Evolutionary conservation across 495 filamentous ascomycete genomes (phyloP).

Genomic region (Penicillium argentinense): DNA sequence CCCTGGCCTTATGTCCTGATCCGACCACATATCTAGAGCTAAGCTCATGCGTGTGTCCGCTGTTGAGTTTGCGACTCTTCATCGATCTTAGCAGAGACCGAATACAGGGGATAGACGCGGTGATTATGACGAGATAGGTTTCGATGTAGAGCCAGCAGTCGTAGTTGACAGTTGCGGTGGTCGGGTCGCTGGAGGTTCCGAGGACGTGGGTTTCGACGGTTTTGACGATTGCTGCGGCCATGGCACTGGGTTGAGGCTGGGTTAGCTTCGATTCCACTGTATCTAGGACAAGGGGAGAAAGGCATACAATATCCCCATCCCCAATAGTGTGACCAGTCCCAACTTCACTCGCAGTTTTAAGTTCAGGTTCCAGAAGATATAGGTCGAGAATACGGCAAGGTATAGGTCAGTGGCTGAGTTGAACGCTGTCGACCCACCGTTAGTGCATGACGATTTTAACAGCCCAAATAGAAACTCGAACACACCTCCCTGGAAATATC

Average conservation of each 20-base stretch:
- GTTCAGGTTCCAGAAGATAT: slow-evolving; percentile 46
- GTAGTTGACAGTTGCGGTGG: slow-evolving; percentile 24
- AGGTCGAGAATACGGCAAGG: slow-evolving; percentile 48
- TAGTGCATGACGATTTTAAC: not conserved
- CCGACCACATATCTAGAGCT: slow-evolving; percentile 9
- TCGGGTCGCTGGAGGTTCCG: slow-evolving; percentile 25
- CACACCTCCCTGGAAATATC: slow-evolving; percentile 42
- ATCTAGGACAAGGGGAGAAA: no score
- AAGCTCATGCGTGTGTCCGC: slow-evolving; percentile 16
- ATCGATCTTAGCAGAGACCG: slow-evolving; percentile 21
- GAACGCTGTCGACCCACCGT: slow-evolving; percentile 27
- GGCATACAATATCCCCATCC: slow-evolving; percentile 47
- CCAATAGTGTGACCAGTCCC: slow-evolving; percentile 42
- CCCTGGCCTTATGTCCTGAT: slow-evolving; percentile 3
- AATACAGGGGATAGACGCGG: slow-evolving; percentile 30
- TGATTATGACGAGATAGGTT: slow-evolving; percentile 33
- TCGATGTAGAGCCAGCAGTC: slow-evolving; percentile 34
- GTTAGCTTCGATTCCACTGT: not conserved
- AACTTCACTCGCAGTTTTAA: slow-evolving; percentile 44
- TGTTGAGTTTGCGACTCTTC: slow-evolving; percentile 5
- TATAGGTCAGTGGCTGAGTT: slow-evolving; percentile 48
- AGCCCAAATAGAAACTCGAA: not conserved
- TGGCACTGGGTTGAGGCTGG: slow-evolving; percentile 16
- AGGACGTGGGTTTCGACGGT: slow-evolving; percentile 28
- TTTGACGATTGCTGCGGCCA: slow-evolving; percentile 33